Evolutionary conservation across 2,329 filamentous ascomycete species (phyloP), one percentile per base, ranked within the genome.

Genomic region (Fusarium sp.): DNA sequence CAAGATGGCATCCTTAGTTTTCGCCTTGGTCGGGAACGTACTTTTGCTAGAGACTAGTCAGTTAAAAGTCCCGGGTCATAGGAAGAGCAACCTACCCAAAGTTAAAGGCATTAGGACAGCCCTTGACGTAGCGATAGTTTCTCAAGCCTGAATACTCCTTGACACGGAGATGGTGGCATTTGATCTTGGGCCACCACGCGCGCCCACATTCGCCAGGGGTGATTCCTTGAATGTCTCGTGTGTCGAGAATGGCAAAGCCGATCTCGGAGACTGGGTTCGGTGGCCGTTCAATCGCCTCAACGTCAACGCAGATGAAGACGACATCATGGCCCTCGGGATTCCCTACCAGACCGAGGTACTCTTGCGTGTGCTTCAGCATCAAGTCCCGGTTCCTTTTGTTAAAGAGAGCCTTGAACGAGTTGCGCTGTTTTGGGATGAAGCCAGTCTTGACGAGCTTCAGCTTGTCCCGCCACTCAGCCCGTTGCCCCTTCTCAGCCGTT

Each of bases 161-260:
- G 70, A 97, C 90, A 57, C 93, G 90, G 69, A 98, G 89, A 81
- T 99, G 96, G 29, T 92, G 89, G 14, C 89, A 90, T 33, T 89
- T 85, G 72, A 98, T 92, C 59, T 87, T 81, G 0, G 84, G 76
- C 72, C 90, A 88, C 95, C 95, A 98, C 40, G 90, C 86, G 44
- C 84, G 76, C 4, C 91, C 94, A 29, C 85, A 81, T 3, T 84
- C 76, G 1, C 93, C 93, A 4, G 93, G 93, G 0, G 89, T 77
- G 1, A 91, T 70, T 9, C 81, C 83, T 1, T 82, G 76, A 24
- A 94, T 79, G 40, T 88, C 81, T 6, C 81, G 75, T 1, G 93
- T 95, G 79, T 98, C 95, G 0, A 98, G 85, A 4, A 92, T 91
- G 2, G 94, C 92, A 44, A 99, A 86, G 1, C 96, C 96, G 42